Evolutionary conservation across 805 yeast genomes (phyloP).

Genomic region (Blastobotrys attinorum): DNA sequence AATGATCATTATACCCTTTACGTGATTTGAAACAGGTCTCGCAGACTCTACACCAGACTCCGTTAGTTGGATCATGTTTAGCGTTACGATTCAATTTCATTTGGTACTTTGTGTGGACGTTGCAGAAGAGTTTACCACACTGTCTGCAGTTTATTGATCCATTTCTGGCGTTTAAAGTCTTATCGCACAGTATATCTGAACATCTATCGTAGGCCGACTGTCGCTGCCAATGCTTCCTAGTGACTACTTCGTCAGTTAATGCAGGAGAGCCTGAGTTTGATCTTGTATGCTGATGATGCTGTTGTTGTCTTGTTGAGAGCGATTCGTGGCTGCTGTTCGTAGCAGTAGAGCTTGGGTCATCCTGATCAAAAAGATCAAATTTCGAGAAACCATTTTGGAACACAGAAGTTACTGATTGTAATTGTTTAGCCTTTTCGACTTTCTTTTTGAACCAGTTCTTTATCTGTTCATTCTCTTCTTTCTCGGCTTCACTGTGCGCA

Average conservation of each 20-base stretch:
- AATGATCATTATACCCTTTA: conserved; percentile 42
- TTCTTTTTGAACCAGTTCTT: conserved; percentile 38
- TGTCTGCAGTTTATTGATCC: conserved; percentile 64
- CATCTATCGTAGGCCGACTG: conserved; percentile 41
- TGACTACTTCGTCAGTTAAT: conserved; percentile 29
- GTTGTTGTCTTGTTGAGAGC: no score
- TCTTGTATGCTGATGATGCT: no score
- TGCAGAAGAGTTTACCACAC: conserved; percentile 70
- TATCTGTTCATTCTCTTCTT: conserved; percentile 29
- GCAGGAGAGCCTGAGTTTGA: conserved; percentile 4
- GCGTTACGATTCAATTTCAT: conserved; percentile 45
- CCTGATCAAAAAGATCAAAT: conserved; percentile 44
- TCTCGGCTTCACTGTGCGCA: conserved; percentile 39
- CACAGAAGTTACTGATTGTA: conserved; percentile 25
- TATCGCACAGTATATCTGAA: conserved; percentile 34
- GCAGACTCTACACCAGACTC: conserved; percentile 71
- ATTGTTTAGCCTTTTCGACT: conserved; percentile 33
- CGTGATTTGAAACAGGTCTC: conserved; percentile 46
- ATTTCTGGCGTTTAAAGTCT: conserved; percentile 39
- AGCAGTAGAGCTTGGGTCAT: conserved; percentile 7
- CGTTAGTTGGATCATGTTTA: conserved; percentile 38
- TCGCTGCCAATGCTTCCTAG: conserved; percentile 52
- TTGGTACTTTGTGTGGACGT: conserved; percentile 48
- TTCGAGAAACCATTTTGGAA: conserved; percentile 35
- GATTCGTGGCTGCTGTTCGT: background rate